phyloP scores from a whole-genome alignment of 345 rosid species.

The Salix koriyanagi region DNA sequence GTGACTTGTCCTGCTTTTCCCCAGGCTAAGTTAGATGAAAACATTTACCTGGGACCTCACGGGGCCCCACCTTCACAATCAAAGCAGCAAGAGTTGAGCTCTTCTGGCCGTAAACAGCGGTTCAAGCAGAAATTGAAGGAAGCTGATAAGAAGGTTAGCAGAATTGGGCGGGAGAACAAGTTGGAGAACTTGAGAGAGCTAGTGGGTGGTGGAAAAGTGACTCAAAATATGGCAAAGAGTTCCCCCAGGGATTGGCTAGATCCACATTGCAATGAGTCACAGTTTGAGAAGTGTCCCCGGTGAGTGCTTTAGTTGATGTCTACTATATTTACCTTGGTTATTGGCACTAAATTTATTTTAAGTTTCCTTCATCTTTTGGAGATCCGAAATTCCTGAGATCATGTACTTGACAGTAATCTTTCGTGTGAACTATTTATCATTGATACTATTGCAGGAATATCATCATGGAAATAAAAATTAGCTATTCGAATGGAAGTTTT shows the following conservation, averaged over 20 bases:
- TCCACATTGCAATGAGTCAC: slow-evolving; percentile 86
- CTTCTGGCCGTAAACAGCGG: slow-evolving; percentile 64
- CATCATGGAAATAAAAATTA: background rate
- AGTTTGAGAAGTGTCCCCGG: slow-evolving; percentile 60
- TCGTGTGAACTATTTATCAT: slow-evolving; percentile 5
- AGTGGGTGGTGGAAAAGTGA: slow-evolving; percentile 47
- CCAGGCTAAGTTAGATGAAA: slow-evolving; percentile 60
- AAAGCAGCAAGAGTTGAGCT: slow-evolving; percentile 55
- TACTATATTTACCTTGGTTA: slow-evolving; percentile 6
- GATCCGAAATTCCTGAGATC: slow-evolving; percentile 10
- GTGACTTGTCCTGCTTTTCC: background rate
- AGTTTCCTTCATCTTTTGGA: slow-evolving; percentile 10
- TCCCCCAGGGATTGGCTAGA: slow-evolving; percentile 80
- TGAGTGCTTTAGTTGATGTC: slow-evolving; percentile 22
- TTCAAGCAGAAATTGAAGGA: slow-evolving; percentile 83
- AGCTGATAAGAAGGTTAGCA: slow-evolving; percentile 61
- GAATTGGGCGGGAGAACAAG: slow-evolving; percentile 83
- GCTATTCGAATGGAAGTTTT: background rate
- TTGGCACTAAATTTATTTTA: background rate
- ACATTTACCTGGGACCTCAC: slow-evolving; percentile 85
- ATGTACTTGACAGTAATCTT: slow-evolving; percentile 25
- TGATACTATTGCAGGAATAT: slow-evolving; percentile 6
- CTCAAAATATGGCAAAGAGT: slow-evolving; percentile 44
- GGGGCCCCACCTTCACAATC: slow-evolving; percentile 82
- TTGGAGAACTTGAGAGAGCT: slow-evolving; percentile 72